Conservation (phyloP, 108 stramenopile species). For the Fistulifera pelliculosa region DNA sequence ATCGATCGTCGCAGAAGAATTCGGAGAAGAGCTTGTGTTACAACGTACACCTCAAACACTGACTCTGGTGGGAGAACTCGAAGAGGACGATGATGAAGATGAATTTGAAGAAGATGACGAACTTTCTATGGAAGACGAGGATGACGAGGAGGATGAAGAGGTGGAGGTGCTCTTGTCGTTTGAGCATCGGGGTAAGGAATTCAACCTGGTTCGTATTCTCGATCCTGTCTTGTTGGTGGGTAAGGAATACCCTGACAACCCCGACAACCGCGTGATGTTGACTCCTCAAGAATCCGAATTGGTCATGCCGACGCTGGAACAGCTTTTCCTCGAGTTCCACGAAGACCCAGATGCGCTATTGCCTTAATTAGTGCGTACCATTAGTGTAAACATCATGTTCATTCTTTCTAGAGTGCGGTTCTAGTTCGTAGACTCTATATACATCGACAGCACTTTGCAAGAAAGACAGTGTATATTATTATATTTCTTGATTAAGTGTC, state of each 20-base stretch:
- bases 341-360: conserved; percentile 29
- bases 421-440: no score
- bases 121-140: conserved; percentile 36
- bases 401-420: no score
- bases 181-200: conserved; percentile 67
- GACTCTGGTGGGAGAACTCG: conserved; percentile 74
- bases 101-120: conserved; percentile 44
- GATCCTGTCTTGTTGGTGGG: conserved; percentile 86
- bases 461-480: no score
- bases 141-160: conserved; percentile 63
- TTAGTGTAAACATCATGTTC: no score
- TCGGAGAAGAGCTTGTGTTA: conserved; percentile 75
- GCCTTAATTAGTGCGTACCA: background rate
- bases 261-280: conserved; percentile 47
- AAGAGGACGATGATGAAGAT: conserved; percentile 46
- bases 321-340: conserved; percentile 57
- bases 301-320: conserved; percentile 75
- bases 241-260: conserved; percentile 48
- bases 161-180: conserved; percentile 78
- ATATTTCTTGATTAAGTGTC: conserved; percentile 3
- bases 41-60: conserved; percentile 79
- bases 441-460: no score
- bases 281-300: conserved; percentile 73
- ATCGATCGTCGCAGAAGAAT: conserved; percentile 75
- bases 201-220: conserved; percentile 66